Conservation (phyloP, 2,329 filamentous ascomycete genomes). For the Mycosphaerella sp. region DNA sequence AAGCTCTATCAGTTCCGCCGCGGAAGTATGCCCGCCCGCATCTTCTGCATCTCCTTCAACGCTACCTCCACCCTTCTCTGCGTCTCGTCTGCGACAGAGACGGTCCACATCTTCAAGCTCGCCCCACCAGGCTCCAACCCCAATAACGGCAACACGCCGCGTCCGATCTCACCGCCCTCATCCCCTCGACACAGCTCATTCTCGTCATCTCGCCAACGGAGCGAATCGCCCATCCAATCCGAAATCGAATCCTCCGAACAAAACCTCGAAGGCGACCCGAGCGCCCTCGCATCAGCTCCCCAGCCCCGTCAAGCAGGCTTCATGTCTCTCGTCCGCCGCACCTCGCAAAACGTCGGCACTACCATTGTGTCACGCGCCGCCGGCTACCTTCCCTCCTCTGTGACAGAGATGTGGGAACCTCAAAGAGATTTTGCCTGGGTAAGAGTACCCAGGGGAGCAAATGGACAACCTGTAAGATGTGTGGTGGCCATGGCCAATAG, state of each 20-base stretch:
- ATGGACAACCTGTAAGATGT: constrained; percentile 59
- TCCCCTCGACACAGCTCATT: constrained; percentile 25
- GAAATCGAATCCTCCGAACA: constrained; percentile 23
- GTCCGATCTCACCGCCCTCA: constrained; percentile 24
- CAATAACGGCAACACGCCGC: constrained; percentile 12
- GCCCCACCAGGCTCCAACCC: constrained; percentile 38
- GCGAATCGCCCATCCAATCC: constrained; percentile 34
- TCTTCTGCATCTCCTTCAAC: constrained; percentile 99
- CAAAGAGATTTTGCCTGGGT: constrained; percentile 93
- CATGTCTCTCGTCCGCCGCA: constrained; percentile 84
- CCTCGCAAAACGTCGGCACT: constrained; percentile 87
- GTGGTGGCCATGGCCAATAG: constrained; percentile 98
- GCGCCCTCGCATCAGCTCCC: constrained; percentile 28
- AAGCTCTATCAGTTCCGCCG: constrained; percentile 95
- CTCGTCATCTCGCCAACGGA: constrained; percentile 32
- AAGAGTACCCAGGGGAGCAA: constrained; percentile 66
- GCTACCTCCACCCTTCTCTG: constrained; percentile 86
- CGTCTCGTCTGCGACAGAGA: constrained; percentile 93
- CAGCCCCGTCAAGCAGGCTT: constrained; percentile 62
- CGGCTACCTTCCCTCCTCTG: constrained; percentile 84
- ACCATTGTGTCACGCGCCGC: constrained; percentile 83
- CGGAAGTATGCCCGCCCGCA: constrained; percentile 89
- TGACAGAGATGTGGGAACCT: constrained; percentile 98
- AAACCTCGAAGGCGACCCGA: constrained; percentile 22
- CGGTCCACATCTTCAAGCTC: constrained; percentile 91